Evolutionary conservation across 2,329 filamentous ascomycete species (phyloP).

Genomic region (Penicillium corylophilum): DNA sequence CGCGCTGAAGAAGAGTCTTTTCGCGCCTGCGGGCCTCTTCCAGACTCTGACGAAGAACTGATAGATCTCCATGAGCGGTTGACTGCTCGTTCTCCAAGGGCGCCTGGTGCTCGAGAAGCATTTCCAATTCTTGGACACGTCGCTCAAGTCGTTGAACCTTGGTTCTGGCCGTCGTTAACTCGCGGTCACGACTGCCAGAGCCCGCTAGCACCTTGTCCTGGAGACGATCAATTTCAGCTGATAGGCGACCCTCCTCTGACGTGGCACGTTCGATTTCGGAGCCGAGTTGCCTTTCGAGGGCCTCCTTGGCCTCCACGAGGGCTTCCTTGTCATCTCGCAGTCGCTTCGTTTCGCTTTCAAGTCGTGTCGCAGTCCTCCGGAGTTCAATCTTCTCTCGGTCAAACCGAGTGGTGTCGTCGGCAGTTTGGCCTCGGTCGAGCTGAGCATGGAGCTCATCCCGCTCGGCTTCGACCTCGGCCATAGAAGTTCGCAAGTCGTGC

Average conservation of each 20-base stretch:
- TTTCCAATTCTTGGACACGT: slow-evolving; percentile 50
- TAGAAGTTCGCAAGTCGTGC: slow-evolving; percentile 56
- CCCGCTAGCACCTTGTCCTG: slow-evolving; percentile 50
- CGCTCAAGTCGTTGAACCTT: slow-evolving; percentile 66
- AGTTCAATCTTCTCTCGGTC: slow-evolving; percentile 70
- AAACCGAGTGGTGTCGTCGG: slow-evolving; percentile 58
- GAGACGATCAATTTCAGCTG: slow-evolving; percentile 50
- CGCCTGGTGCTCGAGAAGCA: slow-evolving; percentile 57
- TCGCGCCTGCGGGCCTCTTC: slow-evolving; percentile 66
- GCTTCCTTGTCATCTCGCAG: slow-evolving; percentile 63
- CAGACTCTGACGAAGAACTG: slow-evolving; percentile 62
- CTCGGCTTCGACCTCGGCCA: slow-evolving; percentile 62
- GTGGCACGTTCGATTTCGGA: slow-evolving; percentile 65
- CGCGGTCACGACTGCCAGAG: slow-evolving; percentile 47
- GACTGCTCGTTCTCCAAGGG: slow-evolving; percentile 33
- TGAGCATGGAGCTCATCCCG: slow-evolving; percentile 66
- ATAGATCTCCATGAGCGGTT: slow-evolving; percentile 51
- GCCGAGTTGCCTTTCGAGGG: slow-evolving; percentile 63
- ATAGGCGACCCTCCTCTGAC: slow-evolving; percentile 63
- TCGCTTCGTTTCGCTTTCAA: slow-evolving; percentile 66
- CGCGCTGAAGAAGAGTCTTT: slow-evolving; percentile 63
- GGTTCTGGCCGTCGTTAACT: slow-evolving; percentile 55
- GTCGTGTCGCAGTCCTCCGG: slow-evolving; percentile 64
- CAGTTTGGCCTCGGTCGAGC: slow-evolving; percentile 55
- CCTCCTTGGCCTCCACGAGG: slow-evolving; percentile 57